Percentiles rank a stretch among this genome's conserved stretches.
Conservation (phyloP, 176 grass and related monocot species). For the Typha latifolia region DNA sequence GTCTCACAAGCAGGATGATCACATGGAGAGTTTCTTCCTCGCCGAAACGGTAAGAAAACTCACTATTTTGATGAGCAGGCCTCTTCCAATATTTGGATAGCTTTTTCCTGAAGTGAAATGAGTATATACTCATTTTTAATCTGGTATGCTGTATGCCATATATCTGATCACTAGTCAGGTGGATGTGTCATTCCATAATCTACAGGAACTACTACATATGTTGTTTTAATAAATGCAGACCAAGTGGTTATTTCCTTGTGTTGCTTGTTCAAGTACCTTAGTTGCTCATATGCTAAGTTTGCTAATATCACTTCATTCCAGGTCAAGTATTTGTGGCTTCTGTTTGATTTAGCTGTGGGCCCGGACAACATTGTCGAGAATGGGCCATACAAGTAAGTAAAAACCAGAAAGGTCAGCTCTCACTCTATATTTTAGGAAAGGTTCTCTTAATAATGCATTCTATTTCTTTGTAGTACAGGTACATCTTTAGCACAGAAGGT, state of each 20-base stretch:
- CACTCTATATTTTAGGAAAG: not conserved
- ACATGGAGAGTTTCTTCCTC: constrained; percentile 99
- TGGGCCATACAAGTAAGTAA: constrained; percentile 93
- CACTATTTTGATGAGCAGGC: not conserved
- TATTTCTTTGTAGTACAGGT: constrained; percentile 39
- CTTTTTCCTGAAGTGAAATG: not conserved
- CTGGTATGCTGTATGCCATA: too few relatives aligned
- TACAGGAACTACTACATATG: too few relatives aligned
- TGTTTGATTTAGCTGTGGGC: constrained; percentile 90
- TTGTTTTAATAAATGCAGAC: too few relatives aligned
- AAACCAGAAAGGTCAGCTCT: too few relatives aligned
- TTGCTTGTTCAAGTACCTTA: too few relatives aligned
- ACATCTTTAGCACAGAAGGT: constrained; percentile 98
- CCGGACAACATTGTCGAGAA: constrained; percentile 95
- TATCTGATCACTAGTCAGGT: too few relatives aligned
- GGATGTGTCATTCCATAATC: too few relatives aligned
- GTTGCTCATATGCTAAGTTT: not conserved
- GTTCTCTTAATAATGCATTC: not conserved
- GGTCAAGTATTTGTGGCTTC: constrained; percentile 99
- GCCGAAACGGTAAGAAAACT: constrained; percentile 63
- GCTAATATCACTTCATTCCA: constrained; percentile 18
- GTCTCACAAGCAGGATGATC: constrained; percentile 88
- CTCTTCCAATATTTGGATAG: not conserved
- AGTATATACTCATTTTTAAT: too few relatives aligned
- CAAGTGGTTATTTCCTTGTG: too few relatives aligned